A percentile compares a stretch with the other conserved stretches of the same genome.
phyloP scores from a whole-genome alignment of 352 stramenopile genomes.

The Phytophthora sansomeana region DNA sequence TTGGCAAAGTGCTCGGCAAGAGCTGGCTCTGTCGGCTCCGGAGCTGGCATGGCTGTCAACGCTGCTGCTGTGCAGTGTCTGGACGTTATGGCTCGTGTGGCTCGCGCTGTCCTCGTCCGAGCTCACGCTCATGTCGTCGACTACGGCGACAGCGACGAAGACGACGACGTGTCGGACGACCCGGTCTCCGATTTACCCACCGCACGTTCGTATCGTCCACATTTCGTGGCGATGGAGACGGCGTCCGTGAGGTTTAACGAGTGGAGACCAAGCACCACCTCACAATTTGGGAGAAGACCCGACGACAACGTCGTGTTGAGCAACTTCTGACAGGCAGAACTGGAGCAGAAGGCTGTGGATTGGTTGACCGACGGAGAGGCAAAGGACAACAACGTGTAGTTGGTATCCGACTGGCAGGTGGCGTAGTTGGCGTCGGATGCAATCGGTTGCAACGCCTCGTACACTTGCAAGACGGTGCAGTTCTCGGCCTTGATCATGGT shows the following conservation, averaged over 20 bases:
- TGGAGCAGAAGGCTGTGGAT: slow-evolving; percentile 24
- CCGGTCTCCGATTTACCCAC: slow-evolving; percentile 9
- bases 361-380: slow-evolving; percentile 10
- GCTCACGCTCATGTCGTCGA: no score
- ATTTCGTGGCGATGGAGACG: slow-evolving; percentile 10
- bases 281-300: slow-evolving; percentile 24
- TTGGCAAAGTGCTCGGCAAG: slow-evolving; percentile 77
- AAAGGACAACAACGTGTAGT: slow-evolving; percentile 28
- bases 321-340: slow-evolving; percentile 31
- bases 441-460: slow-evolving; percentile 9
- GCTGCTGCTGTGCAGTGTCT: no score
- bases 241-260: slow-evolving; percentile 21
- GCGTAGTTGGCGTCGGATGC: slow-evolving; percentile 16
- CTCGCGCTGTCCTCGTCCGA: no score
- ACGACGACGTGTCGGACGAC: no score
- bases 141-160: no score
- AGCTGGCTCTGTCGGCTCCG: slow-evolving; percentile 57
- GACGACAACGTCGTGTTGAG: slow-evolving; percentile 15
- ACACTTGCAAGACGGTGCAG: slow-evolving; percentile 19
- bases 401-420: slow-evolving; percentile 30
- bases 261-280: slow-evolving; percentile 13
- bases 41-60: no score
- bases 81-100: no score
- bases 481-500: slow-evolving; percentile 9
- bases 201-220: slow-evolving; percentile 25